Base-by-base conservation (phyloP, 768 basidiomycete genomes). In the Termitomyces sp. region DNA sequence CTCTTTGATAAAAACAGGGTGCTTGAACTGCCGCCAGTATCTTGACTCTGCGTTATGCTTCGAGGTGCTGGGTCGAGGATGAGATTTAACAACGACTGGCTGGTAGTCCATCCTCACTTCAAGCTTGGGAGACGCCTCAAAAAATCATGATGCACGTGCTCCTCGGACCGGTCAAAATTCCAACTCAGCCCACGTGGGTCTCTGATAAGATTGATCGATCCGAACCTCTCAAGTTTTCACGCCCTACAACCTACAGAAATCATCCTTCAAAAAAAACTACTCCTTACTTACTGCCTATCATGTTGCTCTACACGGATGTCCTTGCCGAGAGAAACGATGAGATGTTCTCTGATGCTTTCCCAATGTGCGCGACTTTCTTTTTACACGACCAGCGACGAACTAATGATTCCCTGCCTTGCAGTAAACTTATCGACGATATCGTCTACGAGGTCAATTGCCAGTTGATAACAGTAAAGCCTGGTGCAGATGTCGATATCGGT, bases 1-100 rank as follows among this genome's bases (percentile, higher is more conserved):
- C 78, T 98, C 94, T 76, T 97, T 98, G 73, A 98, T 84, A 73
- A 98, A 99, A 1, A 98, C 91, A 3, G 93, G 93, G 61, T 91
- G 82, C 66, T 88, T 92, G 76, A 91, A 94, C 68, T 90, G 87
- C 50, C 92, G 84, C 93, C 93, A 95, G 73, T 91, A 86, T 65
- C 90, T 79, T 3, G 91, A 91, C 73, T 95, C 93, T 51, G 88
- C 71, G 57, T 79, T 84, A 66, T 88, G 90, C 67, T 84, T 88
- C 8, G 84, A 75, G 35, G 78, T 69, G 8, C 84, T 71, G n/a
- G 75, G 76, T 20, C 78, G 79, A 28, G 84, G 81, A 60, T 87
- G 83, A 16, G 86, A 71, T 69, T 86, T 87, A 58, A 92, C 79
- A 62, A 88, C 76, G 58, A 90, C 85, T 13, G 92, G 85, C 73